phyloP scores from a whole-genome alignment of 2,329 filamentous ascomycete genomes.

The Biscogniauxia marginata region DNA sequence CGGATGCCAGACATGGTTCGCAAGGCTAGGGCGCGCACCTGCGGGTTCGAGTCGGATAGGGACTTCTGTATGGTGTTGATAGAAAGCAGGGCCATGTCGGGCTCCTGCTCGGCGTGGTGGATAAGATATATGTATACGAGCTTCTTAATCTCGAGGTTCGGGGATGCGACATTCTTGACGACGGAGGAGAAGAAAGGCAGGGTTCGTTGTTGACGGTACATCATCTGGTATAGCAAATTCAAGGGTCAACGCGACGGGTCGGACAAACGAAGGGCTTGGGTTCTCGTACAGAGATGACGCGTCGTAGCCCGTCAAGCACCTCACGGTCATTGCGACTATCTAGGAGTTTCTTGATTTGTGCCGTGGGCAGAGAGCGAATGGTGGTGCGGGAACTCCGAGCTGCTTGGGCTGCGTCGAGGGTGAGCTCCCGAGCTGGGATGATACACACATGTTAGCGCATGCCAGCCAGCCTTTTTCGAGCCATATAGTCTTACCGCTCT shows the following conservation, averaged over 20 bases:
- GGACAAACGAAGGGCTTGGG: constrained; percentile 7
- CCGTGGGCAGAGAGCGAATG: constrained; percentile 67
- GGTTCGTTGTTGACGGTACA: constrained; percentile 87
- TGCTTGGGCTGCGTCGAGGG: constrained; percentile 91
- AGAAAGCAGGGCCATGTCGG: constrained; percentile 89
- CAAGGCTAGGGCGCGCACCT: constrained; percentile 86
- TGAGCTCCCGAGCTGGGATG: constrained; percentile 82
- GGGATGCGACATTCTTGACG: constrained; percentile 95
- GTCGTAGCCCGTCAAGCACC: constrained; percentile 84
- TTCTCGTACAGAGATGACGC: constrained; percentile 74
- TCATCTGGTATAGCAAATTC: constrained; percentile 63
- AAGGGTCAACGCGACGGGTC: constrained; percentile 4
- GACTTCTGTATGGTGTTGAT: constrained; percentile 99
- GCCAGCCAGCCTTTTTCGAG: no score
- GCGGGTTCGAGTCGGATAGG: constrained; percentile 85
- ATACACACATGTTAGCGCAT: constrained; percentile 14
- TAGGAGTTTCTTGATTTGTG: constrained; percentile 89
- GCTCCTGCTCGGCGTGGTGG: constrained; percentile 93
- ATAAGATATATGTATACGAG: constrained; percentile 98
- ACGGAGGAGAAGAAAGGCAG: constrained; percentile 95
- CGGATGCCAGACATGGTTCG: constrained; percentile 96
- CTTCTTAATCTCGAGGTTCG: constrained; percentile 94
- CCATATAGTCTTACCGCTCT: constrained; percentile 67
- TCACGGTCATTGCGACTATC: constrained; percentile 93
- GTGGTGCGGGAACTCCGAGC: constrained; percentile 66